Conservation (phyloP, 352 stramenopile species). For the Globisporangium orthogonon region DNA sequence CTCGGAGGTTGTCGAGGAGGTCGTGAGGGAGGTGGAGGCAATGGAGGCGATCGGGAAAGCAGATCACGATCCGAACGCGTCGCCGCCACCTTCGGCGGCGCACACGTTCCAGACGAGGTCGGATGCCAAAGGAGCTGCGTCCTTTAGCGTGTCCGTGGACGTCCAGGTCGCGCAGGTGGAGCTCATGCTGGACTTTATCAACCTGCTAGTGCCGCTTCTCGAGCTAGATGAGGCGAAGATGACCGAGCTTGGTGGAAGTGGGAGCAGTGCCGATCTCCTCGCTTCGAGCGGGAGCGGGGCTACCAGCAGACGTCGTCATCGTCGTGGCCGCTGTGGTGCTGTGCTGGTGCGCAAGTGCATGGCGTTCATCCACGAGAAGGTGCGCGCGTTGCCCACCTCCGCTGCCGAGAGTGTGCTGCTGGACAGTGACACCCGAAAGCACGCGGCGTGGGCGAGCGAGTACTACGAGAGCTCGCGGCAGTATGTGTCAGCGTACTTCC, state of each 20-base stretch:
- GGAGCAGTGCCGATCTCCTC: background rate
- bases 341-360: conserved; percentile 40
- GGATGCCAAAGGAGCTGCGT: background rate
- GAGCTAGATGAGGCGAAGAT: conserved; percentile 20
- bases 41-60: conserved; percentile 6
- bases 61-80: background rate
- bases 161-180: conserved; percentile 26
- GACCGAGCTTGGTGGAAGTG: background rate
- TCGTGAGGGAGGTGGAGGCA: conserved; percentile 40
- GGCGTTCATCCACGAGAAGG: conserved; percentile 9
- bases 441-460: conserved; percentile 1
- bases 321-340: conserved; percentile 23
- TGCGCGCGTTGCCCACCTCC: conserved; percentile 4
- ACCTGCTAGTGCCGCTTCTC: conserved; percentile 28
- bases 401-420: background rate
- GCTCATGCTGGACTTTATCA: conserved; percentile 63
- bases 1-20: conserved; percentile 40
- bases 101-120: background rate
- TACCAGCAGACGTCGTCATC: conserved; percentile 15
- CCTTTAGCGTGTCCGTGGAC: background rate
- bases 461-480: conserved; percentile 8
- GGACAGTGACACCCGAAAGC: conserved; percentile 2
- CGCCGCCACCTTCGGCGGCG: background rate
- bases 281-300: background rate
- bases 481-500: conserved; percentile 11